phyloP scores from a whole-genome alignment of 768 basidiomycete genomes.

The Jaapia argillacea region DNA sequence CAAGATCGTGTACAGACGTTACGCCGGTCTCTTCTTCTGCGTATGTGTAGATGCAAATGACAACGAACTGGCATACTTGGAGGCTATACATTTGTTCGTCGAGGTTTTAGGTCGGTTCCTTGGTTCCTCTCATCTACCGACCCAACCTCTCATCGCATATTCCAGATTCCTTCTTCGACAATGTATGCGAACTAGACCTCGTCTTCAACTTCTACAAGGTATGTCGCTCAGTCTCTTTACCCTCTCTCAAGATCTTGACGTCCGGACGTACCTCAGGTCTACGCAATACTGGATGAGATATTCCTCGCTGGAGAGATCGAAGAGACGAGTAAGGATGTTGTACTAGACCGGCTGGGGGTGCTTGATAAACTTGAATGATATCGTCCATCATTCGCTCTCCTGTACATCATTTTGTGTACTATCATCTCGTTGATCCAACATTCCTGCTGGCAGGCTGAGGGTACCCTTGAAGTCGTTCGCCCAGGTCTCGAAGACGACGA shows the following conservation, averaged over 20 bases:
- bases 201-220: slow-evolving; percentile 99
- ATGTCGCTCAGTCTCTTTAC: slow-evolving; percentile 2
- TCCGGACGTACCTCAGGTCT: slow-evolving; percentile 48
- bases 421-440: no score
- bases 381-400: no score
- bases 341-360: slow-evolving; percentile 81
- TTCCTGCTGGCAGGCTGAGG: no score
- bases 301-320: slow-evolving; percentile 98
- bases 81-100: slow-evolving; percentile 97
- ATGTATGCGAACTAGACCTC: slow-evolving; percentile 95
- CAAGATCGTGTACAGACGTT: slow-evolving; percentile 95
- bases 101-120: slow-evolving; percentile 78
- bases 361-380: slow-evolving; percentile 84
- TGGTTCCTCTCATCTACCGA: neutral
- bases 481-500: no score
- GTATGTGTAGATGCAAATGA: slow-evolving; percentile 97
- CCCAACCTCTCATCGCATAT: slow-evolving; percentile 1
- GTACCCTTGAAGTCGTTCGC: no score
- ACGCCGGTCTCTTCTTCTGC: slow-evolving; percentile 97
- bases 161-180: slow-evolving; percentile 94
- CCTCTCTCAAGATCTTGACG: neutral
- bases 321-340: slow-evolving; percentile 96
- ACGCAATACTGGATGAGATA: slow-evolving; percentile 96
- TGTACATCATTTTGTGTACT: no score
- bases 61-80: slow-evolving; percentile 94